Conservation (phyloP, 352 stramenopile genomes). For the Phytopythium oedochilum region DNA sequence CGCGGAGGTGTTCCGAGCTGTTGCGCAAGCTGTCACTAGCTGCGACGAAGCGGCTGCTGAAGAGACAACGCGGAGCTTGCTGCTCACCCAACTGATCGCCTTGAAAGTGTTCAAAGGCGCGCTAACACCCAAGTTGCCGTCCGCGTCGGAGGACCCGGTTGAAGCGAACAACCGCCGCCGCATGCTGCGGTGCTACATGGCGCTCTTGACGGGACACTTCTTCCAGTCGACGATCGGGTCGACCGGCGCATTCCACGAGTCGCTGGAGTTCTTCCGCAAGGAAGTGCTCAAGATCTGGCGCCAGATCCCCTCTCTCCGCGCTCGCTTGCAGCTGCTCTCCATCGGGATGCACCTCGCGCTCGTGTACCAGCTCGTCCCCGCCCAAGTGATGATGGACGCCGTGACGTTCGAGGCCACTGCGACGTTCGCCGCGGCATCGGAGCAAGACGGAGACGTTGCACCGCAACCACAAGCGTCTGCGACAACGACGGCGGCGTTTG, state of each 20-base stretch:
- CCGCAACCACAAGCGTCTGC: background rate
- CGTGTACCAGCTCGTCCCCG: constrained; percentile 25
- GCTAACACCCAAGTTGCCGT: constrained; percentile 31
- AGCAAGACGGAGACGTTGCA: constrained; percentile 14
- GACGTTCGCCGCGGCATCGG: background rate
- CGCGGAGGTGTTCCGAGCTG: constrained; percentile 36
- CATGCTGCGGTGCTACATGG: constrained; percentile 41
- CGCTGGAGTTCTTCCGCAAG: constrained; percentile 53
- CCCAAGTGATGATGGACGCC: constrained; percentile 35
- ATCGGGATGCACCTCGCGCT: constrained; percentile 42
- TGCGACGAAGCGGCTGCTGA: background rate
- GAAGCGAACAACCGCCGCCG: background rate
- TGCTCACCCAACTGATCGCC: constrained; percentile 58
- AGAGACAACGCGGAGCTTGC: constrained; percentile 8
- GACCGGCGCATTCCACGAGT: constrained; percentile 42
- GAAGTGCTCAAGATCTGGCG: constrained; percentile 42
- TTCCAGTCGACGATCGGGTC: constrained; percentile 28
- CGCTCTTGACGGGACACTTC: constrained; percentile 51
- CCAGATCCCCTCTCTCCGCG: constrained; percentile 38
- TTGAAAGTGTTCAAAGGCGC: constrained; percentile 55
- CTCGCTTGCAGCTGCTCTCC: constrained; percentile 56
- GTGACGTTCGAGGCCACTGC: constrained; percentile 26
- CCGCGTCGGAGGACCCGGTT: constrained; percentile 1
- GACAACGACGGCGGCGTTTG: constrained; percentile 16
- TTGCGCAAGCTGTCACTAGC: constrained; percentile 41